These are phyloP conservation scores for Anthracocystis walkeri DNA, from an alignment of 1,284 basidiomycete genomes.

Conservation along the genomic window DNA sequence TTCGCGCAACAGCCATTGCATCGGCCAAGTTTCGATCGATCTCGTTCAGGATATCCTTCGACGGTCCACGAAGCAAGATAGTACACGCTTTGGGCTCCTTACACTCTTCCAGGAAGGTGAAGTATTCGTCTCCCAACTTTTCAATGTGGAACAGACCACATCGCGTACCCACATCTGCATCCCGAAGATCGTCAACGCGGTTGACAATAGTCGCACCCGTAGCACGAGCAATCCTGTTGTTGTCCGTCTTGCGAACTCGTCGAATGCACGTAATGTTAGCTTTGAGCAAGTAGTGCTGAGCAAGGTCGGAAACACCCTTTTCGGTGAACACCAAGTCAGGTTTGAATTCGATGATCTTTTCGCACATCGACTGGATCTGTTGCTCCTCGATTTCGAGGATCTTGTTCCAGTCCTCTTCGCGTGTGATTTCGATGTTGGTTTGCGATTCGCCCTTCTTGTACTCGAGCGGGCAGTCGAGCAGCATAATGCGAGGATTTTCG, in stretches of 20 bases:
- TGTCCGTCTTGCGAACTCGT: slow-evolving; percentile 96
- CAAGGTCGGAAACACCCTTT: slow-evolving; percentile 93
- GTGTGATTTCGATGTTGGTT: slow-evolving; percentile 97
- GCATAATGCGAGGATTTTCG: slow-evolving; percentile 86
- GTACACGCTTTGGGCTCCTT: slow-evolving; percentile 95
- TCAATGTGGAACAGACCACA: slow-evolving; percentile 96
- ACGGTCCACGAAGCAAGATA: slow-evolving; percentile 96
- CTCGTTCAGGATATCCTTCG: slow-evolving; percentile 97
- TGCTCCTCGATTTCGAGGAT: slow-evolving; percentile 97
- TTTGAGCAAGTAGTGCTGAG: slow-evolving; percentile 91
- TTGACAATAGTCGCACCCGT: slow-evolving; percentile 97
- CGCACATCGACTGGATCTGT: slow-evolving; percentile 90
- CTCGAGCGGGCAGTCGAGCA: slow-evolving; percentile 95
- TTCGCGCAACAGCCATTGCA: slow-evolving; percentile 96
- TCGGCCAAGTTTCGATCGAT: slow-evolving; percentile 97
- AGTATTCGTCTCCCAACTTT: slow-evolving; percentile 97
- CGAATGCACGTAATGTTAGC: slow-evolving; percentile 91
- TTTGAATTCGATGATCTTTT: slow-evolving; percentile 90
- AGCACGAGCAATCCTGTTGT: slow-evolving; percentile 96
- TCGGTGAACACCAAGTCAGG: slow-evolving; percentile 96
- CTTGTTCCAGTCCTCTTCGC: slow-evolving; percentile 91
- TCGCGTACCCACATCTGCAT: slow-evolving; percentile 87
- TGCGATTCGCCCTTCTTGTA: slow-evolving; percentile 99
- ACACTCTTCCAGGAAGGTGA: slow-evolving; percentile 95
- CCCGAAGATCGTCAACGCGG: slow-evolving; percentile 92